These are phyloP conservation scores for Saccharomyces hybrid DNA, from an alignment of 1,139 yeast species.

Conservation along the genomic window DNA sequence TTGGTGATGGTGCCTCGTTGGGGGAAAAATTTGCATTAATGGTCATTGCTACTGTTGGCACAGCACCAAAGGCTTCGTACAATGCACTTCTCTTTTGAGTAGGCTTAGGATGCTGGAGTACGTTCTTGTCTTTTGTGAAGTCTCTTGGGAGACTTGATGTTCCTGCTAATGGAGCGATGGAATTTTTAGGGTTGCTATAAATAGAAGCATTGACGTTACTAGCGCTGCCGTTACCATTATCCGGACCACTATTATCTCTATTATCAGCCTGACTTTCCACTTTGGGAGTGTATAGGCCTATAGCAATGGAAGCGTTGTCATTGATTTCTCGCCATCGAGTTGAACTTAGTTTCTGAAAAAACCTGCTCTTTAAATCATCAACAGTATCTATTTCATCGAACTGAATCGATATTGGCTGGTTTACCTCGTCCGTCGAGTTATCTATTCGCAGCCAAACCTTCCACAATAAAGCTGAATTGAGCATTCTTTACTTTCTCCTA, in stretches of 20 bases:
- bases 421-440: slow-evolving; percentile 13
- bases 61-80: background rate
- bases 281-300: slow-evolving; percentile 19
- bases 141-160: background rate
- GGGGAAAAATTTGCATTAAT: background rate
- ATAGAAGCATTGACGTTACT: background rate
- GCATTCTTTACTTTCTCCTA: background rate
- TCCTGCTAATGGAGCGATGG: background rate
- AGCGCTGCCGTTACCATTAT: background rate
- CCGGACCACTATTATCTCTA: slow-evolving; percentile 1
- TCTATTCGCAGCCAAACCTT: slow-evolving; percentile 24
- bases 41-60: background rate
- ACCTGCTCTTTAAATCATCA: slow-evolving; percentile 26
- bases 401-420: slow-evolving; percentile 22
- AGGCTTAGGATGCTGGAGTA: slow-evolving; percentile 1
- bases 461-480: slow-evolving; percentile 8
- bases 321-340: slow-evolving; percentile 22
- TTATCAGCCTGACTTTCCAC: slow-evolving; percentile 1
- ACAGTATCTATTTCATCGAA: slow-evolving; percentile 25
- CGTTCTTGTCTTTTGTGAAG: background rate
- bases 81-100: background rate
- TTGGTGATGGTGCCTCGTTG: slow-evolving; percentile 1
- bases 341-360: slow-evolving; percentile 18
- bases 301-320: slow-evolving; percentile 26
- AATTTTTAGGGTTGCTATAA: background rate